Evolutionary conservation across 1,284 basidiomycete genomes (phyloP), one percentile per base, ranked within the genome.

Genomic region (Cutaneotrichosporon daszewskae): DNA sequence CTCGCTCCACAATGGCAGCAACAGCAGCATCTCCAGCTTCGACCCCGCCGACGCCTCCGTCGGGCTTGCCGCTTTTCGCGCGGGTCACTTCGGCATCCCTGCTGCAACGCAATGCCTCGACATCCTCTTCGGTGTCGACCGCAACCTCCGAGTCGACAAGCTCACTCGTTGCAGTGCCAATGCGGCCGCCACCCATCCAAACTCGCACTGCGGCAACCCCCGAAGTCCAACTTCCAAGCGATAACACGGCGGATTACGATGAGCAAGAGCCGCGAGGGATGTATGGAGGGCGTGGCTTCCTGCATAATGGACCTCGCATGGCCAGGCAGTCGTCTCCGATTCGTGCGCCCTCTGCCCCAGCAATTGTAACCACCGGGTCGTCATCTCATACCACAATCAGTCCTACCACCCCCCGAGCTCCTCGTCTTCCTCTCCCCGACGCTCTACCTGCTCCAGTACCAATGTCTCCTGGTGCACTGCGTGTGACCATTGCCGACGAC

Each of bases 131-230:
- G 1, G 47, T 55, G 14, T 68, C 66, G 9, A 63, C 57, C 10
- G 56, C 62, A 19, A 64, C 64, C 5, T 51, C 57, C 4, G 62
- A 64, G 9, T 66, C 66, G 0, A 56, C 62, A 2, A 64, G 62
- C 1, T 66, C 63, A 1, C 53, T 72, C 16, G 64, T 66, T 14
- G 68, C 69, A 3, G 69, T 61, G 7, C 67, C 68, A 7, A 72
- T 72, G 33, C 51, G 64, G 1, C 68, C 68, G 0, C 66, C 65
- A 3, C 65, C 64, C 8, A 59, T 59, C 27, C 62, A 68, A 48
- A 71, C 68, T 0, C 51, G 63, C 9, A 71, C 68, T 13, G 66
- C 66, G 10, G 64, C 68, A 5, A 66, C 68, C 2, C 51, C 52
- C 5, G 49, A 49, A 7, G 55, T 54, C 3, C 57, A 64, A 32